Base-by-base conservation (phyloP, 2,329 filamentous ascomycete species). In the Microdochium nivale region DNA sequence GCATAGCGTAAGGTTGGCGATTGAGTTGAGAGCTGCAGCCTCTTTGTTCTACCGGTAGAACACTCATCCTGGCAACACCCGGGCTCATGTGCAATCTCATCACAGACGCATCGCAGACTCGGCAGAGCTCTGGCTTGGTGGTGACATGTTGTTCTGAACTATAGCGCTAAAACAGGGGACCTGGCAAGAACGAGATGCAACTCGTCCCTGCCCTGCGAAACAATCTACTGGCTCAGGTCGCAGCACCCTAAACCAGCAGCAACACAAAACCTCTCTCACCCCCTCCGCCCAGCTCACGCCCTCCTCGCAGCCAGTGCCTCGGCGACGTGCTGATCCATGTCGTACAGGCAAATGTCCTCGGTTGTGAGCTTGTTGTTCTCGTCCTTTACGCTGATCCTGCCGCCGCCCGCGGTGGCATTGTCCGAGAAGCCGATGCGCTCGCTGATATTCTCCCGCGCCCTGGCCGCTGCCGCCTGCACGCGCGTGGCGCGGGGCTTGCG, bases 401-500 rank as follows among this genome's bases (percentile, higher is more conserved):
- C 40, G 40, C 19, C 19, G n/a, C n/a, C n/a, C n/a, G n/a, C n/a
- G 5, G 16, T 13, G 40, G 21, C 13, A 13, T 44, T 44, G 40
- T 44, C 40, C 40, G 40, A 44, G 40, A 44, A 44, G 40, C 79
- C 80, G 51, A 84, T 84, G 47, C 81, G 68, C 65, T 83, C 80
- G 55, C 81, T 81, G 55, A 84, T 83, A 59, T 84, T 83, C 52
- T 79, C 75, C 0, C 75, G 74, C 0, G 80, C 80, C 61, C 77
- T 78, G 1, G 78, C 78, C 13, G 78, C 75, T 1, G 80, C 78
- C 0, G 74, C 67, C 60, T 84, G 80, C 0, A 83, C 79, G 10
- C 75, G 67, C 1, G 78, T 80, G 1, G 67, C 80, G 7, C 80
- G 69, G 1, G 79, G 79, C 47, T 80, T 62, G 2, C 80, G 72